Percentiles rank a stretch among this genome's conserved stretches.
phyloP scores from a whole-genome alignment of 1,139 yeast genomes.

The Sugiyamaella castrensis region DNA sequence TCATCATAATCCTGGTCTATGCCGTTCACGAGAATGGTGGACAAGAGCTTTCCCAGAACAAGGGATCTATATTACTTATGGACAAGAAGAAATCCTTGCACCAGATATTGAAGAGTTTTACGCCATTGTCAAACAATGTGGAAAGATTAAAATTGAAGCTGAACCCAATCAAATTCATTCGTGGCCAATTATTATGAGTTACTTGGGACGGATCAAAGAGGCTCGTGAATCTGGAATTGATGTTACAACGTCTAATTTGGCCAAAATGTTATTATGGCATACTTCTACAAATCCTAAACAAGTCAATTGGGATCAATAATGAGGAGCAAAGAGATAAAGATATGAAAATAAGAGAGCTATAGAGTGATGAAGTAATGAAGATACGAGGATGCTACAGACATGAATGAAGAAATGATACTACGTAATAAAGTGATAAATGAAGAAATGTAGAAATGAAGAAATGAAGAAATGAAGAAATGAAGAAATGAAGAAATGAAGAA shows the following conservation, averaged over 20 bases:
- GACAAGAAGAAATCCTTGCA: constrained; percentile 41
- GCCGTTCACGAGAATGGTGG: constrained; percentile 42
- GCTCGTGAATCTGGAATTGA: constrained; percentile 33
- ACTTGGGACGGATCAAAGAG: constrained; percentile 29
- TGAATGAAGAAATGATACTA: no score
- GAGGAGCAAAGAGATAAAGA: no score
- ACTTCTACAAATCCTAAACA: constrained; percentile 6
- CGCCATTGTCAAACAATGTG: constrained; percentile 19
- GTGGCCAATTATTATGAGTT: constrained; percentile 36
- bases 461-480: no score
- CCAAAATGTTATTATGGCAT: constrained; percentile 35
- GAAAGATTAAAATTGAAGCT: constrained; percentile 24
- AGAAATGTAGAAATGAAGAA: no score
- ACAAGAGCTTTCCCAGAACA: constrained; percentile 39
- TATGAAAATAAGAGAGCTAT: no score
- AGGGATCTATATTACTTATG: constrained; percentile 39
- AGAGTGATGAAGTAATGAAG: no score
- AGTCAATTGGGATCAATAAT: no score
- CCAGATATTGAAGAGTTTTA: constrained; percentile 39
- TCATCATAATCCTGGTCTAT: constrained; percentile 40
- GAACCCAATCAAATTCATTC: constrained; percentile 35
- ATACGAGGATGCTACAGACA: no score
- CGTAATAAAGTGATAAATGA: no score
- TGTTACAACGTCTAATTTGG: constrained; percentile 27
- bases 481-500: no score